Percentiles rank a stretch among this genome's conserved stretches.
These are phyloP conservation scores for Alternaria sp. DNA, from an alignment of 2,329 filamentous ascomycete species.

Conservation along the genomic window DNA sequence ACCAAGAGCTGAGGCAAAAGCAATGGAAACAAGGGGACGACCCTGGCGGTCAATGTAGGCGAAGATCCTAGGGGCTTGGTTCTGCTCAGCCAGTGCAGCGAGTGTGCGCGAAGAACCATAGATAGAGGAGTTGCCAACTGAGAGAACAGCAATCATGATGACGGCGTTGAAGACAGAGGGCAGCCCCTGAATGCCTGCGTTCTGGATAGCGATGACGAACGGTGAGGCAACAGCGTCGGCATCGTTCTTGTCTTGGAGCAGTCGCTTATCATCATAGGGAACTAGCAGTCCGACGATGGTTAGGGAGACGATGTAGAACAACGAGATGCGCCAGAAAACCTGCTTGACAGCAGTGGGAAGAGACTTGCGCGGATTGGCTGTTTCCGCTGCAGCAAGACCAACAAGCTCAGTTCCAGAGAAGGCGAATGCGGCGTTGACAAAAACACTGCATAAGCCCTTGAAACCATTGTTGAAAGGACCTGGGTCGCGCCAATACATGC, in stretches of 20 bases:
- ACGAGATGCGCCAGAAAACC: slow-evolving; percentile 82
- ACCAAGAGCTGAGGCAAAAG: slow-evolving; percentile 65
- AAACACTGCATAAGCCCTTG: slow-evolving; percentile 81
- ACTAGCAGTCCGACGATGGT: slow-evolving; percentile 84
- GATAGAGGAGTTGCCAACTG: slow-evolving; percentile 89
- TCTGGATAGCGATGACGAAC: slow-evolving; percentile 90
- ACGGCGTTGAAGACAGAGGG: slow-evolving; percentile 95
- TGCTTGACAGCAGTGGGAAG: slow-evolving; percentile 92
- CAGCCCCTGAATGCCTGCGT: slow-evolving; percentile 81
- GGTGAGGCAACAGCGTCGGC: slow-evolving; percentile 80
- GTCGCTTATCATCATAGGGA: slow-evolving; percentile 71
- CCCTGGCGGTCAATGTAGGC: slow-evolving; percentile 69
- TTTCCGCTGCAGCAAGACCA: slow-evolving; percentile 80
- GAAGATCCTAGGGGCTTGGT: slow-evolving; percentile 65
- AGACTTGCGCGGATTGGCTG: slow-evolving; percentile 80
- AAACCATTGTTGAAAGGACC: slow-evolving; percentile 88
- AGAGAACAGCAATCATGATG: slow-evolving; percentile 88
- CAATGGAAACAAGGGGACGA: slow-evolving; percentile 66
- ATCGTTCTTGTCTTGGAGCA: slow-evolving; percentile 67
- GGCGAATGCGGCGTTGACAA: slow-evolving; percentile 78
- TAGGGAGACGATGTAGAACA: slow-evolving; percentile 86
- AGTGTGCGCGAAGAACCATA: slow-evolving; percentile 92
- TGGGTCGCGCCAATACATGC: slow-evolving; percentile 76
- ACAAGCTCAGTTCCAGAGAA: slow-evolving; percentile 82
- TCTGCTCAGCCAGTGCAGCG: slow-evolving; percentile 85